These are phyloP conservation scores for Durusdinium trenchii DNA, from an alignment of 73 alveolate species.

Conservation along the genomic window DNA sequence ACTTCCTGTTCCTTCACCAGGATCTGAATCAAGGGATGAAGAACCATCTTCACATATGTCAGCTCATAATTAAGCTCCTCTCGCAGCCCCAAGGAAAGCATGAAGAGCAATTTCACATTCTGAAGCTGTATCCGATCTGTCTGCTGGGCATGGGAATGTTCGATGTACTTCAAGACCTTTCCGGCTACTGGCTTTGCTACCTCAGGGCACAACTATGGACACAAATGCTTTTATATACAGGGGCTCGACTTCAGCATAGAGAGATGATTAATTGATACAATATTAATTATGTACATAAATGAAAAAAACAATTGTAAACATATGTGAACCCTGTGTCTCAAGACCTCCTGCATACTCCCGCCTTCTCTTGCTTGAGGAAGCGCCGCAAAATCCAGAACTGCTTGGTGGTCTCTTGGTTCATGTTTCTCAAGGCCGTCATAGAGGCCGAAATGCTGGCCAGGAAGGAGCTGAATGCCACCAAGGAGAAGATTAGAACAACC, in stretches of 20 bases:
- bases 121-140: neutral
- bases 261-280: too few species aligned
- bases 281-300: too few species aligned
- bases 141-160: neutral
- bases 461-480: constrained; percentile 23
- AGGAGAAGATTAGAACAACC: neutral
- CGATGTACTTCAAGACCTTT: neutral
- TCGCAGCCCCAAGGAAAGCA: neutral
- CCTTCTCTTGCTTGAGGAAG: neutral
- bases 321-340: too few species aligned
- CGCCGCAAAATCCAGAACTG: neutral
- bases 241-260: too few species aligned
- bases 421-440: neutral
- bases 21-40: neutral
- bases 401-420: neutral
- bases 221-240: too few species aligned
- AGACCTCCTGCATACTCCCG: too few species aligned
- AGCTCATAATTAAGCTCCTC: neutral
- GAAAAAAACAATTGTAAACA: too few species aligned
- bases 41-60: neutral
- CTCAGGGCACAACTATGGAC: too few species aligned
- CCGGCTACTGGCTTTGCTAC: neutral
- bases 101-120: neutral
- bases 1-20: neutral
- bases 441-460: neutral